phyloP scores from a whole-genome alignment of 2,329 filamentous ascomycete species.

The Aspergillus carbonarius region DNA sequence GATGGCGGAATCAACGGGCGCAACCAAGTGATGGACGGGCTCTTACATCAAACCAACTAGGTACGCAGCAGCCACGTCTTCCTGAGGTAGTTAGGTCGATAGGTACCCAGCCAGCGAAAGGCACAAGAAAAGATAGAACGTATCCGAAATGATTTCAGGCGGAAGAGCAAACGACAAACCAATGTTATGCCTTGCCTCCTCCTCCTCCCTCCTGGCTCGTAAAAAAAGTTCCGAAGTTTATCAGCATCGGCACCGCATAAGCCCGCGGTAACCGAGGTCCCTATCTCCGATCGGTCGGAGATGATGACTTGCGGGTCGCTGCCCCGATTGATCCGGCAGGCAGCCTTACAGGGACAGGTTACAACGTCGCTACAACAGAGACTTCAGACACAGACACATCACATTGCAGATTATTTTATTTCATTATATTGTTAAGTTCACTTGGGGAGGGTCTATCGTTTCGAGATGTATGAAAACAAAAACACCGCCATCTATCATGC shows the following conservation, averaged over 20 bases:
- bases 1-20: too few relatives aligned
- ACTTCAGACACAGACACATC: too few relatives aligned
- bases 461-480: background rate
- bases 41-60: too few relatives aligned
- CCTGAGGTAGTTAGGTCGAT: too few relatives aligned
- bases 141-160: background rate
- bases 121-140: too few relatives aligned
- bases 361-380: too few relatives aligned
- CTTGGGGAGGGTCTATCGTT: background rate
- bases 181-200: background rate
- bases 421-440: background rate
- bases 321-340: background rate
- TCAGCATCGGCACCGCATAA: background rate
- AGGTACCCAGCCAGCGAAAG: too few relatives aligned
- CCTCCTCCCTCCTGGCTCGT: background rate
- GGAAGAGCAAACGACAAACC: too few relatives aligned
- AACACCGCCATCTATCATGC: slow-evolving; percentile 16
- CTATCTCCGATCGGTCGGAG: background rate
- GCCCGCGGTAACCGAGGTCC: background rate
- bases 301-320: background rate
- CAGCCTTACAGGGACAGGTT: too few relatives aligned
- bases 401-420: background rate
- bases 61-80: too few relatives aligned
- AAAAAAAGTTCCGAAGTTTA: background rate
- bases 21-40: too few relatives aligned